These are phyloP conservation scores for Erythrophleum fordii DNA, from an alignment of 306 rosid species.

Conservation along the genomic window DNA sequence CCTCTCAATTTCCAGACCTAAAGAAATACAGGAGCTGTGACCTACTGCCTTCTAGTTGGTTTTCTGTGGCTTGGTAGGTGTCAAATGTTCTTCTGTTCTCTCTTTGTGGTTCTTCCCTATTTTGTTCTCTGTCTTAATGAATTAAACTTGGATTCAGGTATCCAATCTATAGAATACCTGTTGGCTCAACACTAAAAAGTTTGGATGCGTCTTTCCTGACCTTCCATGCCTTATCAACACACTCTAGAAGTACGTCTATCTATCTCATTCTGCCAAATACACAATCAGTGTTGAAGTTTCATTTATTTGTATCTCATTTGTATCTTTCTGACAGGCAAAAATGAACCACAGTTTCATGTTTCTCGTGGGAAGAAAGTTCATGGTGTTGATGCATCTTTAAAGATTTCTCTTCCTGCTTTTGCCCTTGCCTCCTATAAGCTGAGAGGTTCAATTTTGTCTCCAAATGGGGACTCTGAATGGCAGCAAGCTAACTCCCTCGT, in stretches of 20 bases:
- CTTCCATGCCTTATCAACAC: slow-evolving; percentile 53
- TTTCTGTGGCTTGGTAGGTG: slow-evolving; percentile 71
- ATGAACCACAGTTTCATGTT: slow-evolving; percentile 34
- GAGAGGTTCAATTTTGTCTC: slow-evolving; percentile 57
- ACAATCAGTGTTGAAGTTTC: background rate
- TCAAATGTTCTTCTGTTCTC: slow-evolving; percentile 3
- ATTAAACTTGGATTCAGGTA: slow-evolving; percentile 56
- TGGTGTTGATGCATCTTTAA: slow-evolving; percentile 19
- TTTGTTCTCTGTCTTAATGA: slow-evolving; percentile 16
- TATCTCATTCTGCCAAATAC: slow-evolving; percentile 22
- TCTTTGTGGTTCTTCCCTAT: background rate
- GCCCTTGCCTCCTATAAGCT: slow-evolving; percentile 66
- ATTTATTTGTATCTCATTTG: slow-evolving; percentile 7
- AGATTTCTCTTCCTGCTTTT: slow-evolving; percentile 53
- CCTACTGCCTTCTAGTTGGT: slow-evolving; percentile 63
- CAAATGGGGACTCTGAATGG: slow-evolving; percentile 48
- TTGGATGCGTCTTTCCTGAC: slow-evolving; percentile 66
- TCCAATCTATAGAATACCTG: slow-evolving; percentile 68
- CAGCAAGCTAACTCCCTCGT: slow-evolving; percentile 44
- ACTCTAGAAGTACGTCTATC: slow-evolving; percentile 44
- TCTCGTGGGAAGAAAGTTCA: slow-evolving; percentile 46
- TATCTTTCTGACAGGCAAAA: slow-evolving; percentile 41
- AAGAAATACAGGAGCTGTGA: slow-evolving; percentile 57
- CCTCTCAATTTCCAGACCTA: slow-evolving; percentile 54
- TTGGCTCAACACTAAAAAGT: slow-evolving; percentile 50